Percentiles rank a stretch among this genome's conserved stretches.
Evolutionary conservation across 768 basidiomycete genomes (phyloP).

Genomic region (Collybiopsis confluens): DNA sequence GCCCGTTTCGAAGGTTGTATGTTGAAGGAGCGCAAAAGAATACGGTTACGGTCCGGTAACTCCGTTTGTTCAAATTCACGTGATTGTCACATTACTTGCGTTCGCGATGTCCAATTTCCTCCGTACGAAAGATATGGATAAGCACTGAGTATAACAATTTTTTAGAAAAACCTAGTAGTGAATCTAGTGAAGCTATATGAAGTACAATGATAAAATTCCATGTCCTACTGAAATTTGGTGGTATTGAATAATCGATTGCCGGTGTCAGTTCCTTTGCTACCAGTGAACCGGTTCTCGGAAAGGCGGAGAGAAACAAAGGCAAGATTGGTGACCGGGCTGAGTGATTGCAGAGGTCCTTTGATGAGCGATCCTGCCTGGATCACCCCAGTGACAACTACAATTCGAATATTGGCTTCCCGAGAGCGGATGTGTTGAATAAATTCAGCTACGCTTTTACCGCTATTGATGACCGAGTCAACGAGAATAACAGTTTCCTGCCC

Average conservation of each 20-base stretch:
- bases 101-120: no score
- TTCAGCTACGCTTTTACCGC: slow-evolving; percentile 18
- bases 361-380: slow-evolving; percentile 15
- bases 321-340: slow-evolving; percentile 15
- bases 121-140: no score
- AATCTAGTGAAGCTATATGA: no score
- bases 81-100: no score
- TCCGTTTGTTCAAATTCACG: no score
- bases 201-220: no score
- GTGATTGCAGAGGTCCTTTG: slow-evolving; percentile 11
- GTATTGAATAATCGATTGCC: slow-evolving; percentile 20
- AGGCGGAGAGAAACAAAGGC: slow-evolving; percentile 17
- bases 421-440: slow-evolving; percentile 16
- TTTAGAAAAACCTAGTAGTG: no score
- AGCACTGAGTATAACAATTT: no score
- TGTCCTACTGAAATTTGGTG: slow-evolving; percentile 1
- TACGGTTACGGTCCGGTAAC: no score
- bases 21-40: no score
- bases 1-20: no score
- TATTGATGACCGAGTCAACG: slow-evolving; percentile 22
- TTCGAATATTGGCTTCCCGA: slow-evolving; percentile 11
- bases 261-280: slow-evolving; percentile 18
- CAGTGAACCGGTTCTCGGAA: slow-evolving; percentile 20
- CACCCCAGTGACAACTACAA: slow-evolving; percentile 16
- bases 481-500: slow-evolving; percentile 15